Percentiles rank a stretch among this genome's conserved stretches.
Conservation (phyloP, 1,284 basidiomycete genomes). For the Cutaneotrichosporon sp. region DNA sequence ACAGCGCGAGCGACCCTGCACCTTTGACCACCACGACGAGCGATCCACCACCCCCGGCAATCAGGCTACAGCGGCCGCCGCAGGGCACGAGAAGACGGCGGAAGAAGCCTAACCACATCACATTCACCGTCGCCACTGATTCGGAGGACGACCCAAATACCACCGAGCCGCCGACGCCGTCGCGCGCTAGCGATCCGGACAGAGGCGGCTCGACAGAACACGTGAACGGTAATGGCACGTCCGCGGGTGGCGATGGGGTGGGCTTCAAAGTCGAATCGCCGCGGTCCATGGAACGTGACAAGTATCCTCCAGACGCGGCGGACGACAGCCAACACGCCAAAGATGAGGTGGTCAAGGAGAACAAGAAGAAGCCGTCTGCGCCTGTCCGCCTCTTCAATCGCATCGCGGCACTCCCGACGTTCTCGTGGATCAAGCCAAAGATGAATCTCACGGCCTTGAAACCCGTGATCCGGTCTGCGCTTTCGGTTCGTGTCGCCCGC, state of each 20-base stretch:
- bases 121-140: not conserved
- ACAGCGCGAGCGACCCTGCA: too few relatives aligned
- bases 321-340: not conserved
- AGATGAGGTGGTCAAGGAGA: not conserved
- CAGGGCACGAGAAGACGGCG: not conserved
- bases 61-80: not conserved
- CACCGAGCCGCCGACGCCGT: not conserved
- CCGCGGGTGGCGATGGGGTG: not conserved
- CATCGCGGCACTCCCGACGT: not conserved
- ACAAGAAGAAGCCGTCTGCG: not conserved
- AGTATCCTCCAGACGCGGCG: too few relatives aligned
- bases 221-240: not conserved
- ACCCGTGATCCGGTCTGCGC: conserved; percentile 37
- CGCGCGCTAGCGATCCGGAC: not conserved
- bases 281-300: too few relatives aligned
- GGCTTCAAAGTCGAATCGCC: not conserved
- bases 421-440: conserved; percentile 39
- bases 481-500: conserved; percentile 31
- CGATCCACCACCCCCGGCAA: too few relatives aligned
- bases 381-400: not conserved
- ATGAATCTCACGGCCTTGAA: conserved; percentile 32
- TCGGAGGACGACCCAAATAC: not conserved
- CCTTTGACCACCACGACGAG: too few relatives aligned
- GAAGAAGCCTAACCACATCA: not conserved
- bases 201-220: not conserved